phyloP scores from a whole-genome alignment of 345 rosid genomes.

The Raphanus sativus region DNA sequence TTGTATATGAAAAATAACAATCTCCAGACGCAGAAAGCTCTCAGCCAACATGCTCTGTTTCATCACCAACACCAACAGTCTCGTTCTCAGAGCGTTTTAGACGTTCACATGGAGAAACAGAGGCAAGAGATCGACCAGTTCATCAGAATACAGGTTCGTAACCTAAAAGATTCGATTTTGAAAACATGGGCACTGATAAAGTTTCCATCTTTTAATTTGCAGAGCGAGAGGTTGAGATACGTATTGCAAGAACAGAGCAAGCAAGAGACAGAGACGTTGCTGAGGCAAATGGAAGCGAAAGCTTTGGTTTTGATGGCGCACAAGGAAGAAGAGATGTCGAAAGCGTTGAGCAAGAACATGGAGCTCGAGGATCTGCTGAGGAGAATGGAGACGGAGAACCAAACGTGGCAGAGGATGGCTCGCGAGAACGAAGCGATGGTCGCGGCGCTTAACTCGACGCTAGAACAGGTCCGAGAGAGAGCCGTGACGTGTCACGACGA shows the following conservation, averaged over 20 bases:
- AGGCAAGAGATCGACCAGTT: slow-evolving; percentile 61
- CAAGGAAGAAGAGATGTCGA: slow-evolving; percentile 62
- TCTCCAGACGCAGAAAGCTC: slow-evolving; percentile 29
- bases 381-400: slow-evolving; percentile 57
- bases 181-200: slow-evolving; percentile 7
- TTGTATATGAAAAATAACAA: no score
- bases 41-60: slow-evolving; percentile 42
- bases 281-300: slow-evolving; percentile 47
- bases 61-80: slow-evolving; percentile 7
- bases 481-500: slow-evolving; percentile 32
- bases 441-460: slow-evolving; percentile 42
- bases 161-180: background rate
- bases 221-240: slow-evolving; percentile 58
- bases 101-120: slow-evolving; percentile 48
- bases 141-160: slow-evolving; percentile 63
- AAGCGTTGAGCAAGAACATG: slow-evolving; percentile 47
- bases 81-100: slow-evolving; percentile 29
- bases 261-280: slow-evolving; percentile 43
- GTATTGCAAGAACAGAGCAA: slow-evolving; percentile 59
- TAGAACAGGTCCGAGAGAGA: slow-evolving; percentile 52
- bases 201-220: background rate
- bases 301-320: slow-evolving; percentile 45
- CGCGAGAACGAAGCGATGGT: slow-evolving; percentile 61
- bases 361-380: slow-evolving; percentile 58
- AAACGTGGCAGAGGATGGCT: slow-evolving; percentile 62